Conservation (phyloP, 2,329 filamentous ascomycete species). For the Coleophoma eucalyptorum region DNA sequence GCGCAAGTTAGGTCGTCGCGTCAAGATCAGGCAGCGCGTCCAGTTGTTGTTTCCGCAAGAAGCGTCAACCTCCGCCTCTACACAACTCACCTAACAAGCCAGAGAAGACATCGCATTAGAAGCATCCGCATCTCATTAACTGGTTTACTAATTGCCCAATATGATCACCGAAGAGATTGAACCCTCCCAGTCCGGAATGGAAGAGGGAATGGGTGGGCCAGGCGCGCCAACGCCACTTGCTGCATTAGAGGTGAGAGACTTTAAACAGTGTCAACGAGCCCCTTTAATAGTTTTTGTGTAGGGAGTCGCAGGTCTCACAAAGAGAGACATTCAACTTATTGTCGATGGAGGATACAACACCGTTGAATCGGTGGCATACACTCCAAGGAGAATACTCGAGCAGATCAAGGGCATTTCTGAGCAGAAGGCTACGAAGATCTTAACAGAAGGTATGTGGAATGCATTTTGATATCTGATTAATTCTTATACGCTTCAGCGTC, state of each 20-base stretch:
- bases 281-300: conserved; percentile 31
- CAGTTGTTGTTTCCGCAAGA: too few species aligned
- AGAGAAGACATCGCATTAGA: not conserved
- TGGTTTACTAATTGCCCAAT: not conserved
- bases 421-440: conserved; percentile 88
- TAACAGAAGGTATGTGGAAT: conserved; percentile 69
- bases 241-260: conserved; percentile 71
- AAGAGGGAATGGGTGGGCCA: conserved; percentile 75
- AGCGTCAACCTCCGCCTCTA: too few species aligned
- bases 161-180: conserved; percentile 35
- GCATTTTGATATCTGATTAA: not conserved
- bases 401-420: conserved; percentile 98
- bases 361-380: conserved; percentile 94
- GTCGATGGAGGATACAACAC: conserved; percentile 92
- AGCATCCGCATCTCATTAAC: not conserved
- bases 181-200: conserved; percentile 68
- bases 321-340: conserved; percentile 89
- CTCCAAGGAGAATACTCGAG: conserved; percentile 75
- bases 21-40: too few species aligned
- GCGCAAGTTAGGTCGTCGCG: too few species aligned
- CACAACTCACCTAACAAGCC: not conserved
- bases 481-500: conserved; percentile 54
- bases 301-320: conserved; percentile 87
- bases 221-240: conserved; percentile 89
- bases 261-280: not conserved